Base-by-base conservation (phyloP, 2,329 filamentous ascomycete species). In the Fusarium secorum region DNA sequence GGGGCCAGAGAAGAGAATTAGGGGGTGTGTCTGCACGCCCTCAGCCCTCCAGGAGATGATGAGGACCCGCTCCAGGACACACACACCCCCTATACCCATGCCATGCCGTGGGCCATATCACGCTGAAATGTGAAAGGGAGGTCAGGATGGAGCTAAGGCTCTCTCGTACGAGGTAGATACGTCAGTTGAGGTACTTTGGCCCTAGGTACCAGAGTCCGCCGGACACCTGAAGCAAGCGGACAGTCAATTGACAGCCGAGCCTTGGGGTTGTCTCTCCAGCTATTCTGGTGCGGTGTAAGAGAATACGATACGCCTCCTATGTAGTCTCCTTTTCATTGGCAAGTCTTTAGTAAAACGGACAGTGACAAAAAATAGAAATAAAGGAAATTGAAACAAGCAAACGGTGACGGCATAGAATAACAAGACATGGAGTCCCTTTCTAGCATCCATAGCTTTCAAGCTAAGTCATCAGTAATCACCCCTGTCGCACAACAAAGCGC, bases 311-410 rank as follows among this genome's bases (percentile, higher is more conserved):
- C 51, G 42, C 54, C 49, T 64, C 41, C 60, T 41, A 33, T 56
- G 30, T 35, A 45, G 39, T 51, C 57, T 57, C 41, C 30, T 56
- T 17, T 56, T 18, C 41, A 49, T 49, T 49, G 15, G 35, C 26
- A 58, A 42, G 30, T 15, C 35, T 35, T 32, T 53, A 49, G 52
- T 59, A 49, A 51, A 60, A 61, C 52, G 53, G 57, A 60, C 44
- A 55, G 60, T 71, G 71, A 73, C 69, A 68, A 67, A 65, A 66
- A 65, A 49, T 53, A 52, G 64, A 69, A 70, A 56, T 49, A 64
- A 65, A 60, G 69, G 74, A 73, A 71, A 75, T 70, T 76, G 74
- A 76, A 75, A 76, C 74, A 75, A 64, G 66, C 68, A 66, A 66
- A 42, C 30, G 18, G 13, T 32, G 57, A 66, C 35, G 49, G 60